phyloP scores from a whole-genome alignment of 805 yeast species.

The Cyberlindnera saturnus region DNA sequence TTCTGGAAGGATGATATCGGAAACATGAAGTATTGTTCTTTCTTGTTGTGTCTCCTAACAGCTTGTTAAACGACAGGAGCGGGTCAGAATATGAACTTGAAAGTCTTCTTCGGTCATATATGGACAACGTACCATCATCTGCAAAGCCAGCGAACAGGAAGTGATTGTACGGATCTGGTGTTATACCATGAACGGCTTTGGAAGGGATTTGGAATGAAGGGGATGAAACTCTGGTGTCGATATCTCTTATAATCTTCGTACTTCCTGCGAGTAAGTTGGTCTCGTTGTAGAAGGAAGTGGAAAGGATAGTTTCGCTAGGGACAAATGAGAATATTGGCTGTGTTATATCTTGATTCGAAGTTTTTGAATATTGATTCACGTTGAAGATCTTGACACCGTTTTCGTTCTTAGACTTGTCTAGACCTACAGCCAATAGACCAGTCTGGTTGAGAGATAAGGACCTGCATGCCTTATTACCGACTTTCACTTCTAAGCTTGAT shows the following conservation, averaged over 20 bases:
- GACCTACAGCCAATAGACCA: slow-evolving; percentile 69
- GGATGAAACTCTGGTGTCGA: slow-evolving; percentile 60
- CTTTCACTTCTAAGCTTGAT: slow-evolving; percentile 20
- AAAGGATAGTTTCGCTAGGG: slow-evolving; percentile 68
- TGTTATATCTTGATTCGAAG: slow-evolving; percentile 43
- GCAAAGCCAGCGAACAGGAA: slow-evolving; percentile 67
- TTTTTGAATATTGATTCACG: slow-evolving; percentile 49
- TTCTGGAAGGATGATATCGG: slow-evolving; percentile 57
- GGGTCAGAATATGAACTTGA: slow-evolving; percentile 41
- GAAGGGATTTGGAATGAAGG: slow-evolving; percentile 74
- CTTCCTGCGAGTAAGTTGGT: slow-evolving; percentile 65
- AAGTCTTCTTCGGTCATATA: slow-evolving; percentile 74
- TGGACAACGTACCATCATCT: slow-evolving; percentile 78
- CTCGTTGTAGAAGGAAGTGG: slow-evolving; percentile 61
- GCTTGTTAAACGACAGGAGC: slow-evolving; percentile 50
- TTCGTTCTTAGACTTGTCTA: slow-evolving; percentile 57
- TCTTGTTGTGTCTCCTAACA: slow-evolving; percentile 55
- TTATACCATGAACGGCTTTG: slow-evolving; percentile 60
- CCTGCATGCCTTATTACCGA: slow-evolving; percentile 71
- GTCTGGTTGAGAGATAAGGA: slow-evolving; percentile 60
- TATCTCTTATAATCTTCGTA: slow-evolving; percentile 69
- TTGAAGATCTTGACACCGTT: slow-evolving; percentile 79
- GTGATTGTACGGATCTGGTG: slow-evolving; percentile 61
- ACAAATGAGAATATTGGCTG: slow-evolving; percentile 53
- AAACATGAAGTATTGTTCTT: slow-evolving; percentile 59